A percentile compares a stretch with the other conserved stretches of the same genome.
These are phyloP conservation scores for Paradendryphiella salina DNA, from an alignment of 2,329 filamentous ascomycete genomes.

Conservation along the genomic window DNA sequence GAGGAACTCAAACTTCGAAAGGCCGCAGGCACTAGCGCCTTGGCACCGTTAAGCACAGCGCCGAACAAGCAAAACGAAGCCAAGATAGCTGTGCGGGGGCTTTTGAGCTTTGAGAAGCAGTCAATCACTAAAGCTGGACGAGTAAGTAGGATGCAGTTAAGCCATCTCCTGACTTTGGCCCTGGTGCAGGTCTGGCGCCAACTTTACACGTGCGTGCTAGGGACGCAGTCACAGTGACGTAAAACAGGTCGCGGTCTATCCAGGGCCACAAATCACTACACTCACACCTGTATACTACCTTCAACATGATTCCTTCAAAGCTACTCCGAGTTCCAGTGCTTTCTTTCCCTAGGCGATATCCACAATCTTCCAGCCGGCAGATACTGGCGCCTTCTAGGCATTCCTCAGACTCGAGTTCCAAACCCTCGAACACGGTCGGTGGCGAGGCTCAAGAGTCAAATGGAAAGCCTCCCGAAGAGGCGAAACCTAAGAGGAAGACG, in stretches of 20 bases:
- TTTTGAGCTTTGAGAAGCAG: neutral
- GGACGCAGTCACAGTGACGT: constrained; percentile 32
- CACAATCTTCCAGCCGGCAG: neutral
- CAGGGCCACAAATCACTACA: neutral
- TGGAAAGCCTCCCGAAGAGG: constrained; percentile 17
- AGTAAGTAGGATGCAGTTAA: no score
- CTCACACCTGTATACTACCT: neutral
- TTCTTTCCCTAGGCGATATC: neutral
- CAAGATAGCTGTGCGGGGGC: neutral
- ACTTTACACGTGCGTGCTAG: constrained; percentile 2
- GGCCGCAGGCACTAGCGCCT: constrained; percentile 24
- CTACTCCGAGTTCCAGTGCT: neutral
- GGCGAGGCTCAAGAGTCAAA: constrained; percentile 14
- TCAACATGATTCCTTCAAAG: neutral
- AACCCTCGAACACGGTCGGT: neutral
- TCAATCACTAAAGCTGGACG: neutral
- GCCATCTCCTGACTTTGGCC: neutral
- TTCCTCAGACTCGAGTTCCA: constrained; percentile 9
- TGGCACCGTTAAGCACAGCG: constrained; percentile 18
- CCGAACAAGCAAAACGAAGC: neutral
- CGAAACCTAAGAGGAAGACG: constrained; percentile 54
- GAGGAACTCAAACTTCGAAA: constrained; percentile 25
- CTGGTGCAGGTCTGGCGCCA: neutral
- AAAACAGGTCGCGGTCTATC: constrained; percentile 1
- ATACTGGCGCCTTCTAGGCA: neutral